Conservation (phyloP, 2,329 filamentous ascomycete species). For the Cryphonectria parasitica region DNA sequence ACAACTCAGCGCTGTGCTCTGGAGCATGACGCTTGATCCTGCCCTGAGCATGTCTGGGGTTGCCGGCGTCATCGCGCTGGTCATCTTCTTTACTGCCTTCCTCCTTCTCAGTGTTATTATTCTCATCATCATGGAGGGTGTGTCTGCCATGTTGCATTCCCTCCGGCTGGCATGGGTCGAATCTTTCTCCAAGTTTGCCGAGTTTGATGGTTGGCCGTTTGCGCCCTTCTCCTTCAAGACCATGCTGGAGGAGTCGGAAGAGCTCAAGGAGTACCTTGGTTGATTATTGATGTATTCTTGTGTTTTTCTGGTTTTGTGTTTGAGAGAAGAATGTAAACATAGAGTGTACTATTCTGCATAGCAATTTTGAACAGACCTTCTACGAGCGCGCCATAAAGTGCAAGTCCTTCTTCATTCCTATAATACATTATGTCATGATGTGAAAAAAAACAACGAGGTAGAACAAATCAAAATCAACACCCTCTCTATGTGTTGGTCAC, state of each 20-base stretch:
- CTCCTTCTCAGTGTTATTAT: constrained; percentile 74
- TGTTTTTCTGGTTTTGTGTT: not conserved
- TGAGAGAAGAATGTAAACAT: not conserved
- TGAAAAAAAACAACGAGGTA: not conserved
- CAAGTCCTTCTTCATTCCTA: not conserved
- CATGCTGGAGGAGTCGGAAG: constrained; percentile 80
- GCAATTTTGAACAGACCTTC: not conserved
- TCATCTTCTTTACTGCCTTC: constrained; percentile 85
- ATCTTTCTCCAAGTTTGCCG: constrained; percentile 96
- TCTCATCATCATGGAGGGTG: constrained; percentile 93
- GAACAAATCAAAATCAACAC: not conserved
- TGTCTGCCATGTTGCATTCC: constrained; percentile 92
- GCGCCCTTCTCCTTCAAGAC: constrained; percentile 86
- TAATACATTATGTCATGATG: not conserved
- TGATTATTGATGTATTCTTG: constrained; percentile 1
- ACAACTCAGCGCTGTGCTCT: constrained; percentile 92
- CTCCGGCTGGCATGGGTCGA: constrained; percentile 95
- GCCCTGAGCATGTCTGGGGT: constrained; percentile 71
- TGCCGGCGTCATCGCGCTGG: constrained; percentile 76
- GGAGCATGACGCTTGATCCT: constrained; percentile 89
- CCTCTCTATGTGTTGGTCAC: not conserved
- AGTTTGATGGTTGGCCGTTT: constrained; percentile 87
- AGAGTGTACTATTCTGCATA: constrained; percentile 5
- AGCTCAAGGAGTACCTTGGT: constrained; percentile 59
- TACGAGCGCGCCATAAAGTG: not conserved